A percentile compares a stretch with the other conserved stretches of the same genome.
These are phyloP conservation scores for Arctium minus DNA, from an alignment of 129 eudicot species.

Conservation along the genomic window DNA sequence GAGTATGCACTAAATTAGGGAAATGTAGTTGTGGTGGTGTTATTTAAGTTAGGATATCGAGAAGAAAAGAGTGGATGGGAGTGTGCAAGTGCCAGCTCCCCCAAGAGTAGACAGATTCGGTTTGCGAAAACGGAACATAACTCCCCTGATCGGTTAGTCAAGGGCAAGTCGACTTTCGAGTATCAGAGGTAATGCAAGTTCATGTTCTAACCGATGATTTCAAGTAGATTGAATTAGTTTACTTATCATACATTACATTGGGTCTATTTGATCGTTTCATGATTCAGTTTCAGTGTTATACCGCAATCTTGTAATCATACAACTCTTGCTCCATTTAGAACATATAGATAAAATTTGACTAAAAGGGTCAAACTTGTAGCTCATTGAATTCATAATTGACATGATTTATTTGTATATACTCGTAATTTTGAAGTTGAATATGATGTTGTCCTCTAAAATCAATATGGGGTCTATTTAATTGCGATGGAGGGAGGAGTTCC, in stretches of 20 bases:
- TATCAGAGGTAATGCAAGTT: constrained; percentile 58
- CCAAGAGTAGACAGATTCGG: constrained; percentile 76
- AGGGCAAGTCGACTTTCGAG: constrained; percentile 55
- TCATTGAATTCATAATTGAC: neutral
- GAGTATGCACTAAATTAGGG: neutral
- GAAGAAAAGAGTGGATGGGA: constrained; percentile 57
- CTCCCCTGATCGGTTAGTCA: constrained; percentile 50
- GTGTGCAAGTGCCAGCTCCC: constrained; percentile 39
- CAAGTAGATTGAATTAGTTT: constrained; percentile 9
- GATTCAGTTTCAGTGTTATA: neutral
- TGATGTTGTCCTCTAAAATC: constrained; percentile 7
- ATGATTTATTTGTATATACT: neutral
- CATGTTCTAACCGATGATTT: neutral
- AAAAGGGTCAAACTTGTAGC: neutral
- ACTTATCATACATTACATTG: neutral
- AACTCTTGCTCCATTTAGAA: neutral
- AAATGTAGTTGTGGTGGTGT: constrained; percentile 26
- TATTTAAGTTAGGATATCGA: constrained; percentile 57
- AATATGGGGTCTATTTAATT: neutral
- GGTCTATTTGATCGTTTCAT: neutral
- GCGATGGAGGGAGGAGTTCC: neutral
- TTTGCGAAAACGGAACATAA: constrained; percentile 60
- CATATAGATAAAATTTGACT: neutral
- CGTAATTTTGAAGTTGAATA: neutral
- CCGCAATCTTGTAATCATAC: neutral